Evolutionary conservation across 73 alveolate genomes (phyloP).

Genomic region (Tetrahymena thermophila): DNA sequence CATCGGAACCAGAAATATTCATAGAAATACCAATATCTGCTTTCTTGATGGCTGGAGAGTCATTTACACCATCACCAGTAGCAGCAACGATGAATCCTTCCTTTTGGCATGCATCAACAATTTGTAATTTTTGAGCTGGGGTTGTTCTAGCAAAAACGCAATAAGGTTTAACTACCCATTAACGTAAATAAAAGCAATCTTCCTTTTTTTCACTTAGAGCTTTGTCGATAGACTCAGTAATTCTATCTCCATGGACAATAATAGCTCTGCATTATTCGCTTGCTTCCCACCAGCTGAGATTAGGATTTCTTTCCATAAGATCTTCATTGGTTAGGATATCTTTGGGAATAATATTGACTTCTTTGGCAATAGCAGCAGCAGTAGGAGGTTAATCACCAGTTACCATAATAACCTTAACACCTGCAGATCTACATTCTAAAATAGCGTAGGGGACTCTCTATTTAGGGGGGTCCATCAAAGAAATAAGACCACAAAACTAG

Average conservation of each 20-base stretch:
- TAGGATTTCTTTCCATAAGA: slow-evolving; percentile 42
- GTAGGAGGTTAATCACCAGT: slow-evolving; percentile 45
- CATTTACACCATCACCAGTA: slow-evolving; percentile 92
- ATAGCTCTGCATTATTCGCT: slow-evolving; percentile 51
- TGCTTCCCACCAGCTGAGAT: slow-evolving; percentile 59
- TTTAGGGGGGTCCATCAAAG: slow-evolving; percentile 97
- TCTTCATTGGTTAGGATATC: slow-evolving; percentile 48
- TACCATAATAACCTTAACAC: slow-evolving; percentile 41
- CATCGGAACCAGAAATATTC: slow-evolving; percentile 97
- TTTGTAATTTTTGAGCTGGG: slow-evolving; percentile 86
- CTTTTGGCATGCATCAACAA: slow-evolving; percentile 85
- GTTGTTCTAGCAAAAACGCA: slow-evolving; percentile 88
- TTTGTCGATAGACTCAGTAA: slow-evolving; percentile 47
- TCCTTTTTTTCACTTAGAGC: slow-evolving; percentile 53
- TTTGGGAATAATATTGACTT: slow-evolving; percentile 61
- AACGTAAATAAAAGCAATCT: slow-evolving; percentile 61
- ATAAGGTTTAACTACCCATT: slow-evolving; percentile 81
- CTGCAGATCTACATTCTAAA: slow-evolving; percentile 78
- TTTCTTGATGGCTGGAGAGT: slow-evolving; percentile 90
- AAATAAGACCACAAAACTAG: slow-evolving; percentile 83
- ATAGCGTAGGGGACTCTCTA: slow-evolving; percentile 67
- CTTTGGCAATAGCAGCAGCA: slow-evolving; percentile 77
- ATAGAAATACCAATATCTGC: slow-evolving; percentile 88
- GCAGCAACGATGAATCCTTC: slow-evolving; percentile 87
- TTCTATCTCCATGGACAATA: slow-evolving; percentile 75